Percentiles rank a stretch among this genome's conserved stretches.
Evolutionary conservation across 148 eudicot species (phyloP).

Genomic region (Silene latifolia): DNA sequence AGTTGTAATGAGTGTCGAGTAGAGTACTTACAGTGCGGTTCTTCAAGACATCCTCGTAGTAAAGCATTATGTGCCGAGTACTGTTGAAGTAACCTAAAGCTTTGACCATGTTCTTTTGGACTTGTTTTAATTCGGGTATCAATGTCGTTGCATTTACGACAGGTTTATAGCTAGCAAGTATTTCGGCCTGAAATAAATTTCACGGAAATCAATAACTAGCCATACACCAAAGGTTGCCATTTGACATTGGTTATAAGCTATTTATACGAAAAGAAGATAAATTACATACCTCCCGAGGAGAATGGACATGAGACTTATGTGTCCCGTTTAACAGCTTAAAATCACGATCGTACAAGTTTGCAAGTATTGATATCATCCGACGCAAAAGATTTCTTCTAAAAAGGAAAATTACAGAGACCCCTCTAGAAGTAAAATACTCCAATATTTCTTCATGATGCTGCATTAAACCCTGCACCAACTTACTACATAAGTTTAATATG

Average conservation of each 20-base stretch:
- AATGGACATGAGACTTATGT: conserved; percentile 89
- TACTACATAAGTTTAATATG: conserved; percentile 6
- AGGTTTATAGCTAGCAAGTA: conserved; percentile 72
- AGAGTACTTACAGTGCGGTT: conserved; percentile 55
- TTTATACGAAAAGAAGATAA: conserved; percentile 19
- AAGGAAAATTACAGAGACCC: conserved; percentile 76
- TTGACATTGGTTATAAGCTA: not conserved
- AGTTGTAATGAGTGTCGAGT: not conserved
- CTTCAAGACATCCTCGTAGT: conserved; percentile 69
- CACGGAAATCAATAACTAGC: not conserved
- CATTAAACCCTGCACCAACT: conserved; percentile 58
- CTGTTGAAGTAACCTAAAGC: conserved; percentile 61
- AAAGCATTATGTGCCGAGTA: conserved; percentile 66
- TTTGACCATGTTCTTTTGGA: conserved; percentile 40
- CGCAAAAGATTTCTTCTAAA: conserved; percentile 81
- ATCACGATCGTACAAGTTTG: conserved; percentile 72
- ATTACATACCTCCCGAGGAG: conserved; percentile 58
- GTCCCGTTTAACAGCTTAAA: conserved; percentile 69
- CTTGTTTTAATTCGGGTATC: conserved; percentile 53
- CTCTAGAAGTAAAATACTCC: conserved; percentile 65
- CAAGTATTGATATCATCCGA: conserved; percentile 80
- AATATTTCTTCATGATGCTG: conserved; percentile 74
- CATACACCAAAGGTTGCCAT: not conserved
- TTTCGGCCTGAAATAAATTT: conserved; percentile 56
- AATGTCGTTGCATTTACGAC: conserved; percentile 47